Evolutionary conservation across 2,329 filamentous ascomycete species (phyloP), one percentile per base, ranked within the genome.

Genomic region (Hymenoscyphus infarciens): DNA sequence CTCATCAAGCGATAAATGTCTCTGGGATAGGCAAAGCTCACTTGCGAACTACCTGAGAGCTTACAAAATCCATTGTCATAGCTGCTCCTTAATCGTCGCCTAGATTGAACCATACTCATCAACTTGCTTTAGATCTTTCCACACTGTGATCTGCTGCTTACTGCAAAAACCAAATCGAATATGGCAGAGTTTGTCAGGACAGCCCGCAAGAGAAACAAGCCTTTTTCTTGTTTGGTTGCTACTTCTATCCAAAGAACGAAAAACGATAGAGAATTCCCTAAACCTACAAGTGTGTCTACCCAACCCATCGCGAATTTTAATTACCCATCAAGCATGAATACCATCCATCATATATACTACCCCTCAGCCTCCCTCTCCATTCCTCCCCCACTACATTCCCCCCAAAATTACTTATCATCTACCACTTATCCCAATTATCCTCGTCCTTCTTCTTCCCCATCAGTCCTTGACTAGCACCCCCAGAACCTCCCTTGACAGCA

Each of bases 351-450:
- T 49, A 49, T 45, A 45, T 19, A 45, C n/a, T 6, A 19, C 10
- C 19, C 25, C 19, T n/a, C n/a, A 10, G 7, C 6, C 19, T 11
- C 42, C n/a, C 19, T 19, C n/a, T 45, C 16, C n/a, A 45, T 10
- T 22, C 11, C 7, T 8, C 7, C 42, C 4, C 42, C 5, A 6
- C 29, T 6, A 31, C 5, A 6, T 31, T 49, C 42, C 3, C 42
- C n/a, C 33, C 33, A 35, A 35, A 35, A 35, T 4, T 22, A 49
- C 11, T 25, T 35, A 13, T 8, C 10, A 52, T 55, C 45, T 60
- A 74, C 72, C 72, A 74, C 60, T 71, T 84, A 75, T 87, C 85
- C 85, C 85, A 88, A 63, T 87, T 83, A 68, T 87, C 85, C 61
- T 82, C 75, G 64, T 83, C 80, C 70, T 78, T 79, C 72, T 78